Evolutionary conservation across 1,139 yeast species (phyloP), one percentile per base, ranked within the genome.

Genomic region (Suhomyces ambrosiae): DNA sequence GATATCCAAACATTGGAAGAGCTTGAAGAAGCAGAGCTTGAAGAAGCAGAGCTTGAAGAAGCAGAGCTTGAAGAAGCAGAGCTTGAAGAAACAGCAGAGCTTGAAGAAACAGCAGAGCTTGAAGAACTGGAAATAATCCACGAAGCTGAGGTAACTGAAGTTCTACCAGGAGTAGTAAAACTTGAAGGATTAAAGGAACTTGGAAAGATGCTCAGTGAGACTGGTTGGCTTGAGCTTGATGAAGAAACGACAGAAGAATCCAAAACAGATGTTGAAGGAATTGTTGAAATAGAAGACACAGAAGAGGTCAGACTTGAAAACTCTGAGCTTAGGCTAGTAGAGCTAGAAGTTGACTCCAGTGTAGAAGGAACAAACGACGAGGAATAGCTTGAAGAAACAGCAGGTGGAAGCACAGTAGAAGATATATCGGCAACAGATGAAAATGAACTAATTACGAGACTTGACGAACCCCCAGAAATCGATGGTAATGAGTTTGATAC

Each of bases 131-230:
- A 7, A 23, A 7, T 30, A 2, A 22, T 7, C 3, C 8, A 16
- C 1, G 37, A 9, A 23, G 27, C 14, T 0, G 32, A 11, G 7
- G 23, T 33, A n/a, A 25, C 4, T 7, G 34, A 25, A n/a, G 34
- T n/a, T 10, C n/a, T 25, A 25, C 11, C 9, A 25, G 29, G n/a
- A n/a, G n/a, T n/a, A n/a, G n/a, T n/a, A n/a, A n/a, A n/a, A n/a
- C n/a, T n/a, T n/a, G n/a, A n/a, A n/a, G n/a, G n/a, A n/a, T n/a
- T n/a, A n/a, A n/a, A n/a, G n/a, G n/a, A n/a, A n/a, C n/a, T n/a
- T n/a, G n/a, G n/a, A n/a, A n/a, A n/a, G n/a, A n/a, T n/a, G n/a
- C n/a, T n/a, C n/a, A n/a, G n/a, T n/a, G n/a, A n/a, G n/a, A n/a
- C n/a, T n/a, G n/a, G n/a, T n/a, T n/a, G n/a, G n/a, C n/a, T n/a